Base-by-base conservation (phyloP, 2,329 filamentous ascomycete genomes). In the Harringtonia aguacate region DNA sequence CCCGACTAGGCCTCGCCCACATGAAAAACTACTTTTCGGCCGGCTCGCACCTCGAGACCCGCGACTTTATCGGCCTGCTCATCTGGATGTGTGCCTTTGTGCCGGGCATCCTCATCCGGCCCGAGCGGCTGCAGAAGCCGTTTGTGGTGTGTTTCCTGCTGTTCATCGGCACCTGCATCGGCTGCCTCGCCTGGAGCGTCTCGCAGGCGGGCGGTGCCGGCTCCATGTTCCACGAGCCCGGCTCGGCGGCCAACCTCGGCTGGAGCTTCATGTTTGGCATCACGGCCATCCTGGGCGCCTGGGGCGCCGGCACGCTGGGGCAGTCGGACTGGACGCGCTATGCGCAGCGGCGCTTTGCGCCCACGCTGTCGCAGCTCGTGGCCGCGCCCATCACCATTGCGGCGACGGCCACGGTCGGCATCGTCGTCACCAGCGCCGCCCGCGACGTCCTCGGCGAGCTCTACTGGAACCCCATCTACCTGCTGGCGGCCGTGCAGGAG, bases 271-370 rank as follows among this genome's bases (percentile, higher is more conserved):
- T 65, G 37, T 55, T 59, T 38, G 65, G 63, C 12, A 59, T 68
- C 30, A 66, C 62, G 5, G 61, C 61, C 1, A 59, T 63, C 4
- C 61, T 70, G 14, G 68, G 67, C 4, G 57, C 58, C n/a, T 67
- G 67, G 43, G 62, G 66, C 6, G 63, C 66, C 2, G 67, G 67
- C 2, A 54, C 67, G 29, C 61, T 63, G 7, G 71, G 68, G 46
- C 67, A 68, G 48, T 61, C 57, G 13, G 67, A 70, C 53, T 69
- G 63, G 52, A 61, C 65, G 4, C 61, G 67, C 4, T 69, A 69
- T 45, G 60, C 64, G 3, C 50, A 56, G 2, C 53, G 55, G 8
- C 64, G 63, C 5, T 64, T 63, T 46, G 56, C 58, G 14, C 57
- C 65, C 36, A 58, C 60, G 18, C 49, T 68, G 36, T 56, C 62